phyloP scores from a whole-genome alignment of 2,329 filamentous ascomycete species.

The Ophiocordyceps camponoti-saundersi region DNA sequence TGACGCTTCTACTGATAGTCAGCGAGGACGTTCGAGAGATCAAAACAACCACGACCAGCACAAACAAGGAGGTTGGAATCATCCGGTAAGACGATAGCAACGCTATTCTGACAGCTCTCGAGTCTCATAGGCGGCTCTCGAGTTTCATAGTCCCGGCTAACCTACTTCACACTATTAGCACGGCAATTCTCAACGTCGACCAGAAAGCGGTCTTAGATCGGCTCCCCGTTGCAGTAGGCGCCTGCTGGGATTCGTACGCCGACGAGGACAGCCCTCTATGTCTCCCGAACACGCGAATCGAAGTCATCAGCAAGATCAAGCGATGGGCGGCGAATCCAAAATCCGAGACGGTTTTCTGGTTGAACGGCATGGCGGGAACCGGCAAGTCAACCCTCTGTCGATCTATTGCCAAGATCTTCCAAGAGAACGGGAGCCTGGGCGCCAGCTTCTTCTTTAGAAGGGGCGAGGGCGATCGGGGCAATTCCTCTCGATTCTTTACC shows the following conservation, averaged over 20 bases:
- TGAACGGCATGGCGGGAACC: conserved; percentile 20
- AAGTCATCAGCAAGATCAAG: conserved; percentile 10
- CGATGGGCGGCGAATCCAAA: conserved; percentile 10
- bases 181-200: conserved; percentile 1
- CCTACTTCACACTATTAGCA: too few relatives aligned
- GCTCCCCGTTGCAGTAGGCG: conserved; percentile 8
- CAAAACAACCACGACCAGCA: not conserved
- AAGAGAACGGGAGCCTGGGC: conserved; percentile 7
- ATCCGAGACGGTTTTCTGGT: conserved; percentile 15
- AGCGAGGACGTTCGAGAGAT: not conserved
- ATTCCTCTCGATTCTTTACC: conserved; percentile 17
- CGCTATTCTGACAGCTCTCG: not conserved
- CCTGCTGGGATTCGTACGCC: conserved; percentile 15
- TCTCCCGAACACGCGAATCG: conserved; percentile 11
- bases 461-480: conserved; percentile 19
- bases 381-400: conserved; percentile 22
- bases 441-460: conserved; percentile 28
- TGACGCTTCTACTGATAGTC: not conserved
- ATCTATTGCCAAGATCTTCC: conserved; percentile 8
- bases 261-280: conserved; percentile 16
- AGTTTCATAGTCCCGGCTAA: too few relatives aligned
- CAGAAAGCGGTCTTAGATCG: conserved; percentile 7
- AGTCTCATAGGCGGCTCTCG: too few relatives aligned
- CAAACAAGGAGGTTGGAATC: not conserved
- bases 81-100: not conserved